Percentiles rank a stretch among this genome's conserved stretches.
These are phyloP conservation scores for Beta vulgaris DNA, from an alignment of 148 eudicot genomes.

Conservation along the genomic window DNA sequence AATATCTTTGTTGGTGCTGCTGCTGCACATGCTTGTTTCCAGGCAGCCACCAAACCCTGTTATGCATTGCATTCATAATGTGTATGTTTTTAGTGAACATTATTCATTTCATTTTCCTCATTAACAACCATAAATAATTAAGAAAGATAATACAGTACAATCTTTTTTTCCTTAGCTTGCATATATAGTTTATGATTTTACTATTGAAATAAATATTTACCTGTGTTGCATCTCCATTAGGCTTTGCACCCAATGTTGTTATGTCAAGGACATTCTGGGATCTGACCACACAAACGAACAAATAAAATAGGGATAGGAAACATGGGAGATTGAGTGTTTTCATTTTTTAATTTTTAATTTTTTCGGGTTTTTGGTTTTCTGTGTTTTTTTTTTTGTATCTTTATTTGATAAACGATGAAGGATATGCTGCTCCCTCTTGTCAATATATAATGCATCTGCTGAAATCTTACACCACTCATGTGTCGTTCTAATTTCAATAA, in stretches of 20 bases:
- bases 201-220: background rate
- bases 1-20: constrained; percentile 35
- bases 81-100: background rate
- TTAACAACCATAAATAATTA: background rate
- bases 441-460: constrained; percentile 5
- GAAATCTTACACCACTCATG: background rate
- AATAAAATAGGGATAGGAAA: constrained; percentile 8
- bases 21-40: constrained; percentile 58
- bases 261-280: constrained; percentile 20
- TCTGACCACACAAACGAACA: constrained; percentile 20
- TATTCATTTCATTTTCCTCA: background rate
- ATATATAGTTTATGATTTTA: no score
- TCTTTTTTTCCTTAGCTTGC: no score
- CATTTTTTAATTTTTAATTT: constrained; percentile 14
- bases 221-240: constrained; percentile 23
- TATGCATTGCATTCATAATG: no score
- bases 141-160: no score
- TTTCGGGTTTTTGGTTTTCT: background rate
- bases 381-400: background rate
- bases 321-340: constrained; percentile 14
- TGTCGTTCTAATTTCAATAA: background rate
- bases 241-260: constrained; percentile 22
- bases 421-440: background rate
- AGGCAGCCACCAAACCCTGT: constrained; percentile 41
- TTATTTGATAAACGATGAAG: background rate